These are phyloP conservation scores for Copromyces sp. DNA, from an alignment of 495 filamentous ascomycete genomes.

Conservation along the genomic window DNA sequence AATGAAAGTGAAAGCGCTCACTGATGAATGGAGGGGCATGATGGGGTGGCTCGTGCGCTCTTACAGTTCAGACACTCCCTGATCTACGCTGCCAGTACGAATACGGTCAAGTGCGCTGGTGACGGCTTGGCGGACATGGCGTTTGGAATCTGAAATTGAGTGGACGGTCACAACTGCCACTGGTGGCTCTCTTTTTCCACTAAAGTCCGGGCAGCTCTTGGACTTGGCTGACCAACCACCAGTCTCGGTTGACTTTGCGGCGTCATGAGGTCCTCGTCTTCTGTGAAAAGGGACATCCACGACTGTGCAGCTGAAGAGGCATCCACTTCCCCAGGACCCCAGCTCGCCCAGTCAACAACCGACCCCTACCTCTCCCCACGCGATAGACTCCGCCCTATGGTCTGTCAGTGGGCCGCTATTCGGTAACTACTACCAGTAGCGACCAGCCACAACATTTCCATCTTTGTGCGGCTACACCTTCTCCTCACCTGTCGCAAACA, in stretches of 20 bases:
- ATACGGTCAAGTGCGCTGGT: neutral
- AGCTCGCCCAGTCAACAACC: neutral
- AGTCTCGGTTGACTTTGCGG: slow-evolving; percentile 17
- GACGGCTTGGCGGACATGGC: neutral
- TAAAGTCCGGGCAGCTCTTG: neutral
- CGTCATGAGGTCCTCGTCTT: neutral
- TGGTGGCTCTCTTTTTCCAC: neutral
- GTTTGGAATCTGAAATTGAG: neutral
- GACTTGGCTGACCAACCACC: slow-evolving; percentile 24
- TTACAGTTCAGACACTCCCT: neutral
- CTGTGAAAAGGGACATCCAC: neutral
- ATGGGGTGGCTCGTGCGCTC: slow-evolving; percentile 9
- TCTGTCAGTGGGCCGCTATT: neutral
- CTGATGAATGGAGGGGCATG: slow-evolving; percentile 6
- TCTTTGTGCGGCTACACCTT: neutral
- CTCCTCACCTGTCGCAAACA: neutral
- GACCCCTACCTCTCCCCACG: neutral
- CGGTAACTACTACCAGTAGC: neutral
- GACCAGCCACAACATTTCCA: neutral
- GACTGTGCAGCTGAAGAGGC: neutral
- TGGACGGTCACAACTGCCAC: neutral
- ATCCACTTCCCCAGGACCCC: neutral
- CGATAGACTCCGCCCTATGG: neutral
- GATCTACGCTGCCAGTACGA: neutral
- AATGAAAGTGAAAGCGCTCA: slow-evolving; percentile 9